Evolutionary conservation across 129 eudicot species (phyloP), one percentile per base, ranked within the genome.

Genomic region (Smallanthus sonchifolius): DNA sequence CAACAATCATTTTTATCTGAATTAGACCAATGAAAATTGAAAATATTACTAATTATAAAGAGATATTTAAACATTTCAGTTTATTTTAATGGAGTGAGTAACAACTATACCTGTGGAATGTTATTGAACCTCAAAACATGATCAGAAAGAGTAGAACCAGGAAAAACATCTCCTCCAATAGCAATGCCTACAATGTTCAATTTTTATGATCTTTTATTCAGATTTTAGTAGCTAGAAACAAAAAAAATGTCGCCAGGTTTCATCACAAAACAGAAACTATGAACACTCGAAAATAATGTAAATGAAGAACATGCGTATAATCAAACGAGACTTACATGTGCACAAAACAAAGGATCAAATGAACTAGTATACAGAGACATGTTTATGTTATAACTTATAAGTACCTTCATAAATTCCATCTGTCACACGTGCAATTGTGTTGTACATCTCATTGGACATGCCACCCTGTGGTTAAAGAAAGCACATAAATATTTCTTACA

Each of bases 121-220:
- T 91, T 95, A 87, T 91, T 95, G 76, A 91, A 95, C 57, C 99
- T 83, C 84, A 95, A 60, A 73, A 91, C 99, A 84, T 95, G 99
- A 79, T 95, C 99, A 67, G 99, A 95, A 54, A 95, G 97, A 39
- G 99, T 95, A 39, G 99, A 95, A 69, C 99, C 99, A 1, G 99
- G 97, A 79, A 95, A 95, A 69, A 95, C 99, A 88, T 95, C 99
- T 62, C 99, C 99, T 80, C 99, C 99, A 81, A 95, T 95, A 64
- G 99, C 97, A 85, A 95, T 91, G 45, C 99, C 99, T 94, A 65
- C 52, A 65, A 19, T 74, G 65, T 65, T 76, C 67, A 38, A 16
- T 0, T 56, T n/a, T 55, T 67, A 40, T 56, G 16, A 55, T 67
- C 4, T 30, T n/a, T 36, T 55, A 42, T 65, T 52, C 20, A 39